Base-by-base conservation (phyloP, 2,329 filamentous ascomycete genomes). In the Botrytis deweyae region DNA sequence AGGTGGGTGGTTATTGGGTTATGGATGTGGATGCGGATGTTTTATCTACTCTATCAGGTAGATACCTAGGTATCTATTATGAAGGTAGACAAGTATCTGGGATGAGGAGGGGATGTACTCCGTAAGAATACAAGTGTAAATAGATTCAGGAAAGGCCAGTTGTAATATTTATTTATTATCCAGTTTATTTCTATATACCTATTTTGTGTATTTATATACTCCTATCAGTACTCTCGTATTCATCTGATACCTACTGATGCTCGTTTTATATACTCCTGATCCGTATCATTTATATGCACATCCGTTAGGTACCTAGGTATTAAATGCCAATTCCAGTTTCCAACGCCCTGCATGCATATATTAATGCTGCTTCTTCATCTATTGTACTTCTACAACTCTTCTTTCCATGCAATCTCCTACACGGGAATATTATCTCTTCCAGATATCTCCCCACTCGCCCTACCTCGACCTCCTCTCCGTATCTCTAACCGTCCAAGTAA, bases 401-500 rank as follows among this genome's bases (percentile, higher is more conserved):
- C 49, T 55, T 55, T n/a, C 49, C 25, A 55, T 55, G 2, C 12
- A 16, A 55, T 55, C 5, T 5, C 3, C 25, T 3, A n/a, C 12
- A 55, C 49, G 25, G 49, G n/a, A n/a, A n/a, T 16, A 16, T n/a
- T 6, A n/a, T 55, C 49, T n/a, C 49, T 55, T n/a, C 12, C 25
- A n/a, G 49, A 55, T n/a, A 33, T 6, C 10, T 16, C n/a, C 22
- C 42, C 18, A 22, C 6, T 12, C 40, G 25, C 3, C 4, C 44
- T 64, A 63, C 44, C 38, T 52, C 40, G 14, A 25, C 12, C 59
- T 66, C 61, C 20, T 38, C 22, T 49, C 42, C 44, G 18, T 49
- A 72, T 76, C 72, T 44, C 73, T 76, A 1, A 59, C 61, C 33
- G 68, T 74, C 76, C 75, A 77, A 36, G 75, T 75, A 12, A 68